These are phyloP conservation scores for Blastocystis sp. DNA, from an alignment of 352 stramenopile species.

Conservation along the genomic window DNA sequence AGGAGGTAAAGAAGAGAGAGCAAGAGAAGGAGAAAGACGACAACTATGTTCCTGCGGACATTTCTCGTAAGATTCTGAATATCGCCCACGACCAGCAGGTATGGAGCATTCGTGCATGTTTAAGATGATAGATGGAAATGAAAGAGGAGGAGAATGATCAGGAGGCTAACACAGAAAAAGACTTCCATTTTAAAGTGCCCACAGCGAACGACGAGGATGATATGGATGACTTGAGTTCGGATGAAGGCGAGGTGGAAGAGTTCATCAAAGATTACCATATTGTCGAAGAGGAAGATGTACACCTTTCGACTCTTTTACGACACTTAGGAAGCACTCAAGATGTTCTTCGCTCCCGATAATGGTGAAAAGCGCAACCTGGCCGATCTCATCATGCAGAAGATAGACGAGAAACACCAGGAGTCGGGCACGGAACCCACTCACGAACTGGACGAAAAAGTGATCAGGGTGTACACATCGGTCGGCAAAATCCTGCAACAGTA, in stretches of 20 bases:
- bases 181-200: slow-evolving; percentile 68
- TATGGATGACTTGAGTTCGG: slow-evolving; percentile 78
- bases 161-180: slow-evolving; percentile 75
- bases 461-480: slow-evolving; percentile 96
- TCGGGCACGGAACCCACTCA: slow-evolving; percentile 67
- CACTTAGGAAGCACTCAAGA: slow-evolving; percentile 75
- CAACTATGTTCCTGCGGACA: slow-evolving; percentile 42
- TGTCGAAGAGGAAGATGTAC: slow-evolving; percentile 73
- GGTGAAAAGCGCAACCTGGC: slow-evolving; percentile 82
- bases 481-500: slow-evolving; percentile 84
- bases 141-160: slow-evolving; percentile 67
- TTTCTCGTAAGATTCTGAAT: slow-evolving; percentile 67
- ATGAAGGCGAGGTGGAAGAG: slow-evolving; percentile 67
- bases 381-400: slow-evolving; percentile 99
- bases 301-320: slow-evolving; percentile 65
- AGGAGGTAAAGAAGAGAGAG: slow-evolving; percentile 62
- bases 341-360: slow-evolving; percentile 72
- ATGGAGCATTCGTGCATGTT: slow-evolving; percentile 53
- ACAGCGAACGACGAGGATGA: slow-evolving; percentile 78
- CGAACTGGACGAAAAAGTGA: slow-evolving; percentile 84
- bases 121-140: slow-evolving; percentile 5
- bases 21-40: slow-evolving; percentile 64
- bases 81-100: slow-evolving; percentile 69
- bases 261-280: slow-evolving; percentile 69
- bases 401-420: slow-evolving; percentile 86